Evolutionary conservation across 495 filamentous ascomycete genomes (phyloP).

Genomic region (Lepraria neglecta): DNA sequence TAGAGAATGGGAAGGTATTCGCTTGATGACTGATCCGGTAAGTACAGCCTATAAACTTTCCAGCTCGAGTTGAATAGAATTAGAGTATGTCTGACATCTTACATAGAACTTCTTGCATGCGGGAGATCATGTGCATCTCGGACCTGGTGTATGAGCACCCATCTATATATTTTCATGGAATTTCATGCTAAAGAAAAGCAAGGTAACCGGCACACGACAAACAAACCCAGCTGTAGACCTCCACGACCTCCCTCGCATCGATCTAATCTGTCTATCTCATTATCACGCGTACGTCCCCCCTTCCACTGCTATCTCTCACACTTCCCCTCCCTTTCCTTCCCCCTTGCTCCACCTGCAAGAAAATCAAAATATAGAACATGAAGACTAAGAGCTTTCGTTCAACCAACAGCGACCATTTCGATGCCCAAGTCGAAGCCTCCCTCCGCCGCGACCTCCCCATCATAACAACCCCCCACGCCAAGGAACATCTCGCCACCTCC

Average conservation of each 20-base stretch:
- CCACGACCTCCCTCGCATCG: slow-evolving; percentile 53
- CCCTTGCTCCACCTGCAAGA: too few relatives aligned
- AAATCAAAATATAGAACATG: too few relatives aligned
- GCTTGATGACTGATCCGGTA: slow-evolving; percentile 56
- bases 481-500: slow-evolving; percentile 42
- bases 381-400: too few relatives aligned
- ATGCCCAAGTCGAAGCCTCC: slow-evolving; percentile 52
- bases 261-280: slow-evolving; percentile 57
- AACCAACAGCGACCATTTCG: slow-evolving; percentile 52
- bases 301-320: too few relatives aligned
- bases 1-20: slow-evolving; percentile 54
- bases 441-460: slow-evolving; percentile 55
- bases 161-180: background rate
- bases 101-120: slow-evolving; percentile 60
- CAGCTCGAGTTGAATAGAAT: background rate
- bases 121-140: slow-evolving; percentile 62
- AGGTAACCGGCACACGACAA: slow-evolving; percentile 38
- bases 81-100: background rate
- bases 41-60: background rate
- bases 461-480: slow-evolving; percentile 60
- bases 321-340: background rate
- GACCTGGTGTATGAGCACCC: slow-evolving; percentile 45
- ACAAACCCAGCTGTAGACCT: slow-evolving; percentile 58
- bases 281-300: slow-evolving; percentile 50
- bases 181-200: slow-evolving; percentile 14